Evolutionary conservation across 2,329 filamentous ascomycete genomes (phyloP), one percentile per base, ranked within the genome.

Genomic region (Nannizziopsis barbatae): DNA sequence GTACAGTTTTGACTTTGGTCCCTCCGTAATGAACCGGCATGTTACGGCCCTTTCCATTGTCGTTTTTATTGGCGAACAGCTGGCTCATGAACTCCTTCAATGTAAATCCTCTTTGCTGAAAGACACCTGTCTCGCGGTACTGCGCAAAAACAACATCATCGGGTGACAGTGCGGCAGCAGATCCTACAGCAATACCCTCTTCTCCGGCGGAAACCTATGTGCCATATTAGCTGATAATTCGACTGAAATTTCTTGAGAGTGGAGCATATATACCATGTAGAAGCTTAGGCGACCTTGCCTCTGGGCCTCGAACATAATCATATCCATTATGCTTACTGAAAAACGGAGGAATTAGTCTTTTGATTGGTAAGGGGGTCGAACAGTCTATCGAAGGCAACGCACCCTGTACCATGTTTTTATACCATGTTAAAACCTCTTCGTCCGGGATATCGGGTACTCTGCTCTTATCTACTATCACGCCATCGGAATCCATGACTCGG

Each of bases 1-100:
- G 33, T 63, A 89, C 84, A 60, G 95, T 88, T 57, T 95, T 87
- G 50, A 93, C 72, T 54, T 86, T 81, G 50, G 75, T 79, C 64
- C 84, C 88, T 41, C 89, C 89, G 60, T 96, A 98, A 67, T 98
- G 92, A 11, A 96, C 86, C 0, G 92, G 92, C 92, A 98, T 98
- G 60, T 95, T 96, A 53, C 90, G 80, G 1, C 89, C 92, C 52
- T 75, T 77, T 1, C 90, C 89, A 0, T 74, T 66, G 58, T 98
- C 92, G 54, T 86, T 78, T 47, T 72, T 76, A 62, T 95, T 96
- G 15, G 89, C 81, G 68, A 96, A 95, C 7, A 98, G 70, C 65
- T 98, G 92, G 58, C 80, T 84, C 92, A 98, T 96, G 61, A 96
- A 96, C 51, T 96, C 81, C 42, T 81, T 80, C 40, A 93, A 74